phyloP scores from a whole-genome alignment of 805 yeast genomes.

The Candida sphagnicola region DNA sequence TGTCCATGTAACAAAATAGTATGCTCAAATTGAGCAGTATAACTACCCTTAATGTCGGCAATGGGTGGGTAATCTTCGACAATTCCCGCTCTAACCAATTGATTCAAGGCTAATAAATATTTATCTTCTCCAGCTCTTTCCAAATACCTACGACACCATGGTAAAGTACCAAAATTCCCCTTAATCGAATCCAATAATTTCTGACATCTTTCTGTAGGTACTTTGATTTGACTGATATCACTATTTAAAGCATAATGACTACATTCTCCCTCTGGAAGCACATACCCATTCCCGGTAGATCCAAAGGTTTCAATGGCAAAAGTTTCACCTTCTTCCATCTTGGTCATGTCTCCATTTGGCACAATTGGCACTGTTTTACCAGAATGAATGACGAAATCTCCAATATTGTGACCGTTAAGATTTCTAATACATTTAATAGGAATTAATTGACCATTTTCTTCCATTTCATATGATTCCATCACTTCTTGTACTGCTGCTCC shows the following conservation, averaged over 20 bases:
- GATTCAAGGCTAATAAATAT: conserved; percentile 81
- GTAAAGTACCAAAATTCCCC: conserved; percentile 85
- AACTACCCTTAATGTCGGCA: conserved; percentile 75
- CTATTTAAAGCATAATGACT: conserved; percentile 81
- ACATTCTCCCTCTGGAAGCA: conserved; percentile 81
- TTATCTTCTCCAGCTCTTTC: conserved; percentile 91
- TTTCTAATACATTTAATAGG: conserved; percentile 89
- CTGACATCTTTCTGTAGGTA: conserved; percentile 66
- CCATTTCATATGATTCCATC: conserved; percentile 95
- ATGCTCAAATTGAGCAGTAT: conserved; percentile 97
- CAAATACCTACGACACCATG: conserved; percentile 93
- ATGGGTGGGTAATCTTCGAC: conserved; percentile 94
- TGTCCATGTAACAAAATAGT: conserved; percentile 88
- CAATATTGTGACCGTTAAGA: conserved; percentile 91
- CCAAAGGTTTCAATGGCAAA: conserved; percentile 99
- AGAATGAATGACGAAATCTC: conserved; percentile 80
- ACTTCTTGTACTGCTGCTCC: conserved; percentile 96
- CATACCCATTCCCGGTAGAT: conserved; percentile 92
- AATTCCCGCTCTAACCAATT: conserved; percentile 79
- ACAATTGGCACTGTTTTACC: conserved; percentile 97
- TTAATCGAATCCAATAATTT: conserved; percentile 67
- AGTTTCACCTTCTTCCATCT: conserved; percentile 98
- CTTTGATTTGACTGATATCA: conserved; percentile 35
- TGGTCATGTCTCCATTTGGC: conserved; percentile 86
- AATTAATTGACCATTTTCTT: conserved; percentile 76